These are phyloP conservation scores for Suillus bovinus DNA, from an alignment of 768 basidiomycete species.

Conservation along the genomic window DNA sequence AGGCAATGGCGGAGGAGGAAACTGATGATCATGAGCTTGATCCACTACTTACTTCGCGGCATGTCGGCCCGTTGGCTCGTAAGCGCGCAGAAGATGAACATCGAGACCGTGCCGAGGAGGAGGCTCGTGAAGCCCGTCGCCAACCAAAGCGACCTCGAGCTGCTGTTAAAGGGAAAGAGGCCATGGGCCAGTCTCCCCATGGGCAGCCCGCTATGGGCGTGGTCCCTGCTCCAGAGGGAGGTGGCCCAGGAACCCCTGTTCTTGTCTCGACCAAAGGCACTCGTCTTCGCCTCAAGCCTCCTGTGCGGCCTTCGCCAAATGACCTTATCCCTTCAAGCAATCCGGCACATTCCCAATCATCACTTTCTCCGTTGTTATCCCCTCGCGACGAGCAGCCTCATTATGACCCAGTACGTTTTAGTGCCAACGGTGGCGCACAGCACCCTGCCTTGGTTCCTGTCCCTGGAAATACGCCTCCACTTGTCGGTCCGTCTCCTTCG, in stretches of 20 bases:
- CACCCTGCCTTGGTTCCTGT: constrained; percentile 19
- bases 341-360: constrained; percentile 26
- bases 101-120: constrained; percentile 45
- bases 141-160: constrained; percentile 33
- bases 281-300: constrained; percentile 50
- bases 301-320: constrained; percentile 30
- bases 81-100: constrained; percentile 46
- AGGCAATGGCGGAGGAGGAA: constrained; percentile 46
- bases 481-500: constrained; percentile 23
- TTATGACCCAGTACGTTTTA: constrained; percentile 25
- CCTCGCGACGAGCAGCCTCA: constrained; percentile 34
- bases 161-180: constrained; percentile 42
- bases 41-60: constrained; percentile 46
- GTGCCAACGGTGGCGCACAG: constrained; percentile 22
- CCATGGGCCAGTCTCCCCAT: constrained; percentile 18
- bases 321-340: constrained; percentile 21
- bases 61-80: constrained; percentile 45
- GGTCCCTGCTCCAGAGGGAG: constrained; percentile 19
- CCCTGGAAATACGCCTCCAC: constrained; percentile 21
- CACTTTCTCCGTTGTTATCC: constrained; percentile 35
- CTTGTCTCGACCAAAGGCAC: constrained; percentile 50
- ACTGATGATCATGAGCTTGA: constrained; percentile 46
- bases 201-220: constrained; percentile 30
- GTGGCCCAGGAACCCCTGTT: constrained; percentile 26
- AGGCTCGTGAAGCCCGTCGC: constrained; percentile 42